Evolutionary conservation across 257 asterid genomes (phyloP), one percentile per base, ranked within the genome.

Genomic region (Ilex asprella): DNA sequence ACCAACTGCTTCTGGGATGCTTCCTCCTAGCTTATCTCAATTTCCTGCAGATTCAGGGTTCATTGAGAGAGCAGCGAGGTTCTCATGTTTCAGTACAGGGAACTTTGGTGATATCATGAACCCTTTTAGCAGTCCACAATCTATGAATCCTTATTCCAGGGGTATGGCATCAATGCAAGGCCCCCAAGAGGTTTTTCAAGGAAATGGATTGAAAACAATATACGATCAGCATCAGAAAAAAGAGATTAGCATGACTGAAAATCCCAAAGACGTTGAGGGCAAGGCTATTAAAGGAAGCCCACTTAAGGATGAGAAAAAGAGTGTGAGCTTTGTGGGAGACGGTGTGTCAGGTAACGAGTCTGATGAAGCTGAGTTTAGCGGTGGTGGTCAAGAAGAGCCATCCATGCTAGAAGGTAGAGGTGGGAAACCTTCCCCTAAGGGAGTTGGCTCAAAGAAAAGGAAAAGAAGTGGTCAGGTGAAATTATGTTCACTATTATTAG

Each of bases 51-150:
- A 90, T 80, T 84, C 86, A 1, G 95, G 78, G 21, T 89, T 85
- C 63, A 87, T 89, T 5, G 95, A 89, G 70, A 72, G 99, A 73
- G 99, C 97, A 2, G 96, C 95, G 2, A 81, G 92, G 70, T 85
- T 79, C 70, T 93, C 99, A 3, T 85, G 95, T 82, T 93, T 93
- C 56, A 68, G 82, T 69, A 88, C 95, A 68, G 99, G 91, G 61
- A 83, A 71, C 75, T 77, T 84, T 2, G 78, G 74, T n/a, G 87
- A 83, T 46, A 69, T 79, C 74, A 58, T 79, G 80, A 84, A 70
- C 70, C 83, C 89, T 10, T 78, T 81, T 58, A 55, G 64, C 13
- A 29, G 65, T 39, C 68, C 75, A 12, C 84, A 78, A 61, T 52
- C 78, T 13, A 1, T 75, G 41, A 78, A 69, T 74, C 80, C 84